Evolutionary conservation across 2,329 filamentous ascomycete genomes (phyloP).

Genomic region (Lasiodiplodia hormozganensis): DNA sequence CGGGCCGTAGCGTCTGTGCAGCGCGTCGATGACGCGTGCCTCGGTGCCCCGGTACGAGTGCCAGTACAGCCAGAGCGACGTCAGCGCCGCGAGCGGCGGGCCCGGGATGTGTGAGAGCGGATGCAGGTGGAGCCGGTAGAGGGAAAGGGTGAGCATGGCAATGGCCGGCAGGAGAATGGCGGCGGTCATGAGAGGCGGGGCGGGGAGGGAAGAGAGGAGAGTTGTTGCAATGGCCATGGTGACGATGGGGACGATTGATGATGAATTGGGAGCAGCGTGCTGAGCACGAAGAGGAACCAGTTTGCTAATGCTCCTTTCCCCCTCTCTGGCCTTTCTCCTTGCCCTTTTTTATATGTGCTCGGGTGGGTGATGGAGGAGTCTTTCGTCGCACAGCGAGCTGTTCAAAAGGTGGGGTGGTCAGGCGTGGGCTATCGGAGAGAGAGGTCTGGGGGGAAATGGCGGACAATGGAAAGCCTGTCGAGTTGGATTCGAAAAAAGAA

Average conservation of each 20-base stretch:
- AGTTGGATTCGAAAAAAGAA: neutral
- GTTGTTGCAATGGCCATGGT: conserved; percentile 32
- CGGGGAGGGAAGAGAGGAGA: conserved; percentile 38
- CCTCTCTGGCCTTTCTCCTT: neutral
- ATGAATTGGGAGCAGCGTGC: no score
- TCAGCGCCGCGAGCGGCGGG: conserved; percentile 16
- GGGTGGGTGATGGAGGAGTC: conserved; percentile 8
- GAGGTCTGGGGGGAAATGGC: neutral
- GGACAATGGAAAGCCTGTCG: neutral
- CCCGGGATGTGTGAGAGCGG: conserved; percentile 29
- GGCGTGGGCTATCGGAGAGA: neutral
- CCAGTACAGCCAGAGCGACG: conserved; percentile 22
- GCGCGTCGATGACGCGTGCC: conserved; percentile 11
- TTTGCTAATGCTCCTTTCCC: neutral
- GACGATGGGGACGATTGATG: conserved; percentile 30
- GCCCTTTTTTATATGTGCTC: neutral
- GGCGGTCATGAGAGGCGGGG: neutral
- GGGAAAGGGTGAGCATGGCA: neutral
- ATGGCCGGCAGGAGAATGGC: conserved; percentile 1
- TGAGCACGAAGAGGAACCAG: neutral
- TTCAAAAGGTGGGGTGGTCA: neutral
- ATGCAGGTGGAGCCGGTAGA: conserved; percentile 31
- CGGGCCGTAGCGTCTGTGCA: conserved; percentile 30
- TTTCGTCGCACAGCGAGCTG: neutral
- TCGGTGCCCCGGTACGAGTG: conserved; percentile 26